phyloP scores from a whole-genome alignment of 2,329 filamentous ascomycete genomes.

The Ceratocystis cacaofunesta region DNA sequence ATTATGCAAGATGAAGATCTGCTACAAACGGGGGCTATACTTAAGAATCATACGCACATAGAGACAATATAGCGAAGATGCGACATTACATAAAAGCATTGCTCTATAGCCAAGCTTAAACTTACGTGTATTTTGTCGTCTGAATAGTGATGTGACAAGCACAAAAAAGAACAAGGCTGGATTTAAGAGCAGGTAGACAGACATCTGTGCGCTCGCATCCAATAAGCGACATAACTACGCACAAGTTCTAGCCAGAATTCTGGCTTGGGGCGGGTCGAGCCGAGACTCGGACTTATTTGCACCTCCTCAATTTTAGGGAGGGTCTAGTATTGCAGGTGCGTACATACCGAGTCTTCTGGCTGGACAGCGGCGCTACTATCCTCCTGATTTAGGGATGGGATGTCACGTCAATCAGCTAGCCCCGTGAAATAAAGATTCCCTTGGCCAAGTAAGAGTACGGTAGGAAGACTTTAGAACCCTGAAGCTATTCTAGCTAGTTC shows the following conservation, averaged over 20 bases:
- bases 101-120: background rate
- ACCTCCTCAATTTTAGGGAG: background rate
- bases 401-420: too few species aligned
- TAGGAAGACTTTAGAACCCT: background rate
- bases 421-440: too few species aligned
- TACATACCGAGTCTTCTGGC: too few species aligned
- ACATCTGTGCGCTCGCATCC: background rate
- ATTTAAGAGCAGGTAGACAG: background rate
- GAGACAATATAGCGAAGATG: background rate
- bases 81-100: background rate
- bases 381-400: too few species aligned
- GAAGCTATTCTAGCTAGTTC: background rate
- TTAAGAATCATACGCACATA: too few species aligned
- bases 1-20: too few species aligned
- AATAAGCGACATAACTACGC: background rate
- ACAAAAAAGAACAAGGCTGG: background rate
- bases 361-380: too few species aligned
- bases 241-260: background rate
- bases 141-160: background rate
- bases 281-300: background rate
- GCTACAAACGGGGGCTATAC: too few species aligned
- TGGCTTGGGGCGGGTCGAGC: background rate
- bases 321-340: background rate
- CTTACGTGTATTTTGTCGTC: background rate
- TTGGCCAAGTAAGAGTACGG: background rate